Evolutionary conservation across 2,329 filamentous ascomycete genomes (phyloP), one percentile per base, ranked within the genome.

Genomic region (Coniella vitis): DNA sequence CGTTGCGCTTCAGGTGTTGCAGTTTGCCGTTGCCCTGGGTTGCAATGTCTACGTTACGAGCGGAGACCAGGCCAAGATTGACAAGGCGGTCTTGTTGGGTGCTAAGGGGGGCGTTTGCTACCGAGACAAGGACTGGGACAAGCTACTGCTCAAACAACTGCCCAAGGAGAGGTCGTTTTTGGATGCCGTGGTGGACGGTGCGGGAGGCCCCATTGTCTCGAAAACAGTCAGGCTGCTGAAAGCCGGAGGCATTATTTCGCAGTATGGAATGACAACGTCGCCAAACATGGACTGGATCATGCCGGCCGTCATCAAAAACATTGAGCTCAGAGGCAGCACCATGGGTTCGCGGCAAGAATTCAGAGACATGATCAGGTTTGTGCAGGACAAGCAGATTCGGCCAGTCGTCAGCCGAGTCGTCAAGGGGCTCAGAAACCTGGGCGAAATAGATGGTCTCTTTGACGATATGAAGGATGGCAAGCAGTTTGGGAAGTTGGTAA

Each of bases 301-400:
- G 87, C 68, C 74, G 52, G 90, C 90, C 0, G 86, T 93, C 13
- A 67, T 97, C 53, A 87, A 84, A 65, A 95, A 97, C 61, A 78
- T 96, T 46, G 91, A 97, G 57, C 75, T 97, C 22, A 78, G 79
- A 42, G 91, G 93, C 16, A 83, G 80, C 13, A 96, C 90, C 0
- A 95, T 97, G 90, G 91, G 91, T 1, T 95, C 88, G 22, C 77
- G 87, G 38, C 83, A 80, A 61, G 93, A 97, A 68, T 97, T 96
- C 61, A 73, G 73, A n/a, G 87, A 93, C 19, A 95, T 97, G 89
- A 75, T 96, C 5, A 74, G 76, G 1, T 95, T 95, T 68, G 86
- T 96, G 32, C 74, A 74, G 12, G 69, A 82, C 55, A 81, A 88
- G 55, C 78, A 84, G 61, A 83, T 96, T 53, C 76, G 72, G 47